Evolutionary conservation across 805 yeast genomes (phyloP).

Genomic region (Nakazawaea populi): DNA sequence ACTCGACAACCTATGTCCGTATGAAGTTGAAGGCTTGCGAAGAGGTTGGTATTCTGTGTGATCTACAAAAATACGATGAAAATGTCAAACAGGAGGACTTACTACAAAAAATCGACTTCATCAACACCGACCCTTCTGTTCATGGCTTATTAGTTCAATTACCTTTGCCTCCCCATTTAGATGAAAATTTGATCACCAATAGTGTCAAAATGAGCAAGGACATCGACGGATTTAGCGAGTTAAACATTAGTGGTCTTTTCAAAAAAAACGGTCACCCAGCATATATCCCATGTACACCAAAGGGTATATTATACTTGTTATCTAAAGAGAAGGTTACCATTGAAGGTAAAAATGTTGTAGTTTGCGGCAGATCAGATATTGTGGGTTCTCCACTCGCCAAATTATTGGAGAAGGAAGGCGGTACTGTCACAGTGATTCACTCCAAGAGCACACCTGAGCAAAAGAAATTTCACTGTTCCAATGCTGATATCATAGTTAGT

Average conservation of each 20-base stretch:
- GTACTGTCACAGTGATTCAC: slow-evolving; percentile 74
- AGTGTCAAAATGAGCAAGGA: slow-evolving; percentile 65
- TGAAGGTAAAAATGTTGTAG: slow-evolving; percentile 71
- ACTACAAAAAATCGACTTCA: slow-evolving; percentile 42
- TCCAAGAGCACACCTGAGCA: slow-evolving; percentile 53
- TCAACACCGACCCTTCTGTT: slow-evolving; percentile 54
- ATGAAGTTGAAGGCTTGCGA: slow-evolving; percentile 77
- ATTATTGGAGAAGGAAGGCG: slow-evolving; percentile 61
- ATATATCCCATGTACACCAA: slow-evolving; percentile 80
- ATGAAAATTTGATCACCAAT: slow-evolving; percentile 62
- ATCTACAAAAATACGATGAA: slow-evolving; percentile 54
- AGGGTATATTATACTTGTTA: slow-evolving; percentile 67
- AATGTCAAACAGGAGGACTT: slow-evolving; percentile 50
- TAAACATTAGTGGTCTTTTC: slow-evolving; percentile 70
- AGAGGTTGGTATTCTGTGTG: slow-evolving; percentile 61
- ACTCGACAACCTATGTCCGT: slow-evolving; percentile 74
- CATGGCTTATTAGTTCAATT: slow-evolving; percentile 75
- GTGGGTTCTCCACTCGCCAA: slow-evolving; percentile 80
- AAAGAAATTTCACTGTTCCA: slow-evolving; percentile 37
- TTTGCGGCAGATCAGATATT: slow-evolving; percentile 79
- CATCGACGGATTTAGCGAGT: slow-evolving; percentile 80
- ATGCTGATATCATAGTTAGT: slow-evolving; percentile 73
- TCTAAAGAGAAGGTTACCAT: slow-evolving; percentile 49
- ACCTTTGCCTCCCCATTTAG: slow-evolving; percentile 67
- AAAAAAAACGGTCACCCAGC: slow-evolving; percentile 67